Percentiles rank a stretch among this genome's conserved stretches.
These are phyloP conservation scores for Aspergillus hortae DNA, from an alignment of 2,329 filamentous ascomycete genomes.

Conservation along the genomic window DNA sequence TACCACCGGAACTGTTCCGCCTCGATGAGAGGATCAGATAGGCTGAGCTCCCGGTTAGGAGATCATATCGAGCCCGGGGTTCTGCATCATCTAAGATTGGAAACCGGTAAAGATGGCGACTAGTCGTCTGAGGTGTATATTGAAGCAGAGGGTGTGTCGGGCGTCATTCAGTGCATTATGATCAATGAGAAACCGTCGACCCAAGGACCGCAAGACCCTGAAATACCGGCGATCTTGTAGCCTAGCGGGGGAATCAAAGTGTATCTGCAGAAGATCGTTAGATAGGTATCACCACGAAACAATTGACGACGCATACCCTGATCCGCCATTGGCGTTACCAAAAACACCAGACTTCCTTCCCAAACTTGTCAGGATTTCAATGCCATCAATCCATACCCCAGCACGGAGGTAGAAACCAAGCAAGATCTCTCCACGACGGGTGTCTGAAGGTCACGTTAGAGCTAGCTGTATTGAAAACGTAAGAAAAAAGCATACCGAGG, in stretches of 20 bases:
- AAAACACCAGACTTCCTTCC: conserved; percentile 83
- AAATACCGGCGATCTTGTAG: conserved; percentile 82
- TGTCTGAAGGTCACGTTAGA: conserved; percentile 54
- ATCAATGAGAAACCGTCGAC: conserved; percentile 83
- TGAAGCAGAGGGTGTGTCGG: not conserved
- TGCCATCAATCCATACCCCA: conserved; percentile 77
- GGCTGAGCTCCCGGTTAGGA: no score
- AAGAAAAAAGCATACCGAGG: conserved; percentile 58
- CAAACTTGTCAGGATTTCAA: conserved; percentile 84
- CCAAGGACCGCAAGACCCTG: conserved; percentile 76
- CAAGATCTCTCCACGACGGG: conserved; percentile 78
- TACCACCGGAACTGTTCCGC: no score
- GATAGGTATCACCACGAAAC: not conserved
- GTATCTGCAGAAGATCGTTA: conserved; percentile 54
- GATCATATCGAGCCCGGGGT: no score
- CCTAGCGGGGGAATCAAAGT: conserved; percentile 85
- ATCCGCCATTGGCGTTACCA: conserved; percentile 76
- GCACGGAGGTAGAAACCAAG: conserved; percentile 81
- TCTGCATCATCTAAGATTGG: no score
- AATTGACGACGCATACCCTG: conserved; percentile 61
- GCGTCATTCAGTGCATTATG: conserved; percentile 58
- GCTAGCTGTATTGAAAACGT: not conserved
- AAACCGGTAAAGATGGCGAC: not conserved
- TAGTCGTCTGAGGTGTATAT: not conserved
- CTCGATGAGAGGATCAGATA: no score